Evolutionary conservation across 2,329 filamentous ascomycete genomes (phyloP), one percentile per base, ranked within the genome.

Genomic region (Emydomyces testavorans): DNA sequence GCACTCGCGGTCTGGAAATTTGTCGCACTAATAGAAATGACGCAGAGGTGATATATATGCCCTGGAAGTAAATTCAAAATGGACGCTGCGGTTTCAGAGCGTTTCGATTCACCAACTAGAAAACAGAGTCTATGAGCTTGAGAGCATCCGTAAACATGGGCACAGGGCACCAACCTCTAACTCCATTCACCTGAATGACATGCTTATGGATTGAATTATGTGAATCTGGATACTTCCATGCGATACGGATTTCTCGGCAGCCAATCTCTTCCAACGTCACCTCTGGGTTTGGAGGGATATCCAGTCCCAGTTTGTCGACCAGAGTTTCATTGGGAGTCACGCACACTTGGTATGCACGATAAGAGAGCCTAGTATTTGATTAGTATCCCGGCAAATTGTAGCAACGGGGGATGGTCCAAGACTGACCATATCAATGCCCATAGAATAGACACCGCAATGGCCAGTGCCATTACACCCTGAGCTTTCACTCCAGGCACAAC

Each of bases 1-100:
- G 80, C 76, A 63, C 92, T 95, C 31, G 86, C 84, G 0, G 89
- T 87, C 61, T 94, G 87, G 59, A 96, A 96, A 64, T 92, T 93
- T 56, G 89, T 87, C 24, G 83, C 79, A 41, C 90, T 94, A 46
- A 95, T 83, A 32, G 90, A 87, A 56, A 95, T 85, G 46, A 96
- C 86, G 51, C 90, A 83, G 23, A 98, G 82, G 55, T 94, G 93
- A 68, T 96, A 96, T 59, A 89, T 93, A 58, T 85, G 85, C 54
- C 83, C 81, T 0, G 92, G 88, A 57, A 83, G 82, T 6, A 98
- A 73, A 32, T 89, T 87, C 26, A 84, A 88, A 48, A 98, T 88
- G 38, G 85, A 89, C 46, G 95, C 88, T n/a, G 87, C 85, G 0
- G 83, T 87, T 63, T 94, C 87, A 55, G 79, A 77, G 57, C 80